Base-by-base conservation (phyloP, 768 basidiomycete species). In the Phaffia tasmanica region DNA sequence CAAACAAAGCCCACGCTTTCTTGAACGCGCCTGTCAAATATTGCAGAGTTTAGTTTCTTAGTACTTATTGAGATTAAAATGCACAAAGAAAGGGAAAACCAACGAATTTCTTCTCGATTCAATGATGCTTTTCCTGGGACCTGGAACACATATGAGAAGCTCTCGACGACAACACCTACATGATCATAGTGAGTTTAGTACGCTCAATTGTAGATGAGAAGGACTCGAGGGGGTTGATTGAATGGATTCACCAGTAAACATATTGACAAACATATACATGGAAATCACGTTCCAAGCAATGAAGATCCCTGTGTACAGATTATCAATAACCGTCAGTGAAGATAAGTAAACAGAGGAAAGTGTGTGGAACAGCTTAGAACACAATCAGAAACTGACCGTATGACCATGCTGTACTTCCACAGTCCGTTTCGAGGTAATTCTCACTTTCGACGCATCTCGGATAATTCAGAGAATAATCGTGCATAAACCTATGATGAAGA, bases 111-210 rank as follows among this genome's bases (percentile, higher is more conserved):
- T 70, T 90, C 87, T 59, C 94, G 82, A 23, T 86, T 87, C 61
- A 98, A 85, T 0, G 75, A 73, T 21, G 86, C 83, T n/a, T 85
- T 85, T 5, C 86, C 84, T 14, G 87, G 85, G 42, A 86, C 82
- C 77, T 93, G 89, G 78, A 91, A 94, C 9, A 95, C 89, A 75
- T 93, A 95, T 23, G 89, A 89, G 77, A 98, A 97, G 73, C 86
- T 92, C 76, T 97, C 87, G 71, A 94, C 92, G 63, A 94, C 86
- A 69, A 93, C 88, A 87, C 85, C 84, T 84, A 55, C 50, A 35
- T 53, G 25, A 48, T 49, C 25, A 27, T 11, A 23, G n/a, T 16
- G 1, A 53, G 11, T 5, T 30, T 15, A 25, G 61, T 62, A 16
- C 19, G 48, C 2, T 5, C n/a, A 1, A 7, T 2, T 14, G 1